Evolutionary conservation across 2,329 filamentous ascomycete species (phyloP), one percentile per base, ranked within the genome.

Genomic region (Botrytis medusae): DNA sequence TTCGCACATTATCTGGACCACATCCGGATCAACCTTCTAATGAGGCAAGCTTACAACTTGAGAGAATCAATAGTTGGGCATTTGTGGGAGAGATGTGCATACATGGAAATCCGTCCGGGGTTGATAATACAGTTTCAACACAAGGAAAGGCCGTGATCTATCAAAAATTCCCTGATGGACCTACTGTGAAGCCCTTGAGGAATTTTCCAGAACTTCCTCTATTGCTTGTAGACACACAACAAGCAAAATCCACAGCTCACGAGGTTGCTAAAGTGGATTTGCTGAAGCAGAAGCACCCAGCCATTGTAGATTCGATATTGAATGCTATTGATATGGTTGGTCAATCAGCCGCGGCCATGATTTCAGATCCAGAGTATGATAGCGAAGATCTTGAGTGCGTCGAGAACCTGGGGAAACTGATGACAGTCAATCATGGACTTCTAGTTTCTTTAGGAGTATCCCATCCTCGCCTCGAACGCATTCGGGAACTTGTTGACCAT

Each of bases 11-110:
- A 9, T 92, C 94, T 1, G 94, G 94, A 0, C 96, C 96, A 1
- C 95, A 98, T 81, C 93, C 93, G 0, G 95, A 98, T 79, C 95
- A 98, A 82, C 93, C 94, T 6, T 84, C 90, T 0, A 91, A 94
- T 72, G 96, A 99, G 83, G 93, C 93, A n/a, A 90, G 93, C 74
- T 83, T 94, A 61, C 95, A 99, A 81, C 88, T 98, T 44, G 95
- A 98, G 84, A 90, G 95, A 76, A 98, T 99, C 84, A 99, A 99
- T 83, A 89, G 93, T 75, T 99, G 97, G 96, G 95, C 96, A 0
- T 98, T 98, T 82, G 96, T 99, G 0, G 92, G 92, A 37, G 96
- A 99, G 82, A 92, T 98, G 90, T 96, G 94, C 83, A 98, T 98
- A 76, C 96, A 99, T 81, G 96, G 95, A 54, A 98, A 97, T 80